Conservation (phyloP, 208 protist species). For the Trypanosoma rangeli region DNA sequence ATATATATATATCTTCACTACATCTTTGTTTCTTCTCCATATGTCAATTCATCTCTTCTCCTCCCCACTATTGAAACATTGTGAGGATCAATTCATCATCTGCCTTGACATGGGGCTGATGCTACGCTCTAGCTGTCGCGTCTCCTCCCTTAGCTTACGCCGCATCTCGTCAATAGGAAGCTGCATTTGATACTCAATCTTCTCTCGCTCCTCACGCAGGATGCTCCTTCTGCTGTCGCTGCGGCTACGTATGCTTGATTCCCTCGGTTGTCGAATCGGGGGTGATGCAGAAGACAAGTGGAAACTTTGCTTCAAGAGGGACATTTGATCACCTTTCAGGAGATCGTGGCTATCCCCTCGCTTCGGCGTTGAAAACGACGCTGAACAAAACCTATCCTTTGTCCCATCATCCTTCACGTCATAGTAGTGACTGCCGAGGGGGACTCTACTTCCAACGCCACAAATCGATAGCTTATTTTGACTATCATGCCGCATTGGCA, state of each 20-base stretch:
- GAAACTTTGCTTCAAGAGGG: neutral
- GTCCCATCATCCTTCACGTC: neutral
- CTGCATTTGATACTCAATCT: constrained; percentile 43
- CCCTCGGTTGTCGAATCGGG: neutral
- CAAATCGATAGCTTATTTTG: neutral
- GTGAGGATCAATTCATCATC: neutral
- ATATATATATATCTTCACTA: neutral
- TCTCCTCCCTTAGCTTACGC: constrained; percentile 42
- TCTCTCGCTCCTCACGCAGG: constrained; percentile 60
- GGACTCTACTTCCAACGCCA: neutral
- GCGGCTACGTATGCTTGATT: neutral
- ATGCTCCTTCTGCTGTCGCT: constrained; percentile 37
- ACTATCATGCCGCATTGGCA: neutral
- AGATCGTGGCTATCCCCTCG: neutral
- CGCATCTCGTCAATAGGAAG: constrained; percentile 66
- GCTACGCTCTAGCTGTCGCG: constrained; percentile 27
- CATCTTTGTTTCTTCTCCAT: neutral
- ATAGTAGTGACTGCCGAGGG: neutral
- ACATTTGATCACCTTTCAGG: neutral
- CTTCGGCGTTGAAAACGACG: neutral
- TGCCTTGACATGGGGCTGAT: constrained; percentile 26
- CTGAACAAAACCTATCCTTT: neutral
- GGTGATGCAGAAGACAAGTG: neutral
- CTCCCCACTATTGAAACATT: neutral
- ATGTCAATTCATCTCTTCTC: neutral